Percentiles rank a stretch among this genome's conserved stretches.
Conservation (phyloP, 495 filamentous ascomycete species). For the Elasticomyces elasticus region DNA sequence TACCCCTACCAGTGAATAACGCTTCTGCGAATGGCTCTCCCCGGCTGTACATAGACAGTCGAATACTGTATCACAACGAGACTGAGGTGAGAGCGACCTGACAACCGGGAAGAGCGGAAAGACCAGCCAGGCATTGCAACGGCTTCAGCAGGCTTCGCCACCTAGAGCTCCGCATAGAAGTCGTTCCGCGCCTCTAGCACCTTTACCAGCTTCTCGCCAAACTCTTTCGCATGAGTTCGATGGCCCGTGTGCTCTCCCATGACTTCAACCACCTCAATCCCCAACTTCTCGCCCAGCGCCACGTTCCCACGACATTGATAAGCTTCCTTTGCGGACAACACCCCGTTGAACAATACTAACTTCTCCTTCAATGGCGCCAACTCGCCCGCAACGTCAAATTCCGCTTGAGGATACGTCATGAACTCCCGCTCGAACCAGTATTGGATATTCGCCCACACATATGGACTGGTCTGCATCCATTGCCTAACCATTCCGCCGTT, state of each 20-base stretch:
- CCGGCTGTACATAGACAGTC: too few species aligned
- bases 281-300: not conserved
- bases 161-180: too few species aligned
- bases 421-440: conserved; percentile 12
- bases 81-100: too few species aligned
- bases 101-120: too few species aligned
- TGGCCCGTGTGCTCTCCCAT: conserved; percentile 3
- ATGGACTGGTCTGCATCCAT: not conserved
- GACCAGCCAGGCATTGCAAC: too few species aligned
- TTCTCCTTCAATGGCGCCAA: not conserved
- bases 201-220: not conserved
- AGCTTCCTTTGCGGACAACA: not conserved
- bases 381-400: not conserved
- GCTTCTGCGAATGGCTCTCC: too few species aligned
- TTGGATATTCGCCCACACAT: not conserved
- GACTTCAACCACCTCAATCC: not conserved
- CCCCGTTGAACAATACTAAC: conserved; percentile 1
- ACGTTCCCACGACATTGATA: conserved; percentile 5
- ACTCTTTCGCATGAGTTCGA: conserved; percentile 1
- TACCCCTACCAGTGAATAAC: too few species aligned
- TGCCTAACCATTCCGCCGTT: not conserved
- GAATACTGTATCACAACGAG: too few species aligned
- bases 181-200: not conserved
- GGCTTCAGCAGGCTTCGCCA: too few species aligned
- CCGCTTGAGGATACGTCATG: not conserved